A percentile compares a stretch with the other conserved stretches of the same genome.
phyloP scores from a whole-genome alignment of 164 flowering plant genomes.

The Akebia trifoliata region DNA sequence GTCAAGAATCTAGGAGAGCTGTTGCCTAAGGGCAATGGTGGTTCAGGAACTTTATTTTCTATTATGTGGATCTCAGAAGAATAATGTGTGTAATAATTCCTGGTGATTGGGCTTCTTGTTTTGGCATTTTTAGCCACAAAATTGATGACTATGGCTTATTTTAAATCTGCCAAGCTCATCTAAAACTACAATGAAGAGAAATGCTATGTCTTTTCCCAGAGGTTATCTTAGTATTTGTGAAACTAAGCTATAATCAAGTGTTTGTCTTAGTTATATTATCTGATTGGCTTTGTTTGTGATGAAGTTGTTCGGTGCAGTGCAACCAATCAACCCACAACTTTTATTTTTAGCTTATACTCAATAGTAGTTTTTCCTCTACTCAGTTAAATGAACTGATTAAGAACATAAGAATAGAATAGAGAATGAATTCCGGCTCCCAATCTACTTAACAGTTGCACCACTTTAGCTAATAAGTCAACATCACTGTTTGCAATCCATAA shows the following conservation, averaged over 20 bases:
- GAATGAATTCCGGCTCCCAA: no score
- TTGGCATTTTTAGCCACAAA: slow-evolving; percentile 17
- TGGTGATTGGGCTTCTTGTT: slow-evolving; percentile 14
- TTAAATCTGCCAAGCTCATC: slow-evolving; percentile 3
- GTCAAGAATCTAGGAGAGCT: slow-evolving; percentile 55
- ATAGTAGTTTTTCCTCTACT: no score
- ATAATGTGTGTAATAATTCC: slow-evolving; percentile 21
- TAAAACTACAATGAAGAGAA: neutral
- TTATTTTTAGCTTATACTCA: no score
- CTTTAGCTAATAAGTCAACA: no score
- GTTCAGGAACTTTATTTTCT: neutral
- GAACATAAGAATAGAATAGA: no score
- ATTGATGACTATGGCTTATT: slow-evolving; percentile 4
- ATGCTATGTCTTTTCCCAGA: neutral
- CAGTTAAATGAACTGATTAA: no score
- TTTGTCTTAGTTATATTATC: neutral
- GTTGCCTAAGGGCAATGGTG: neutral
- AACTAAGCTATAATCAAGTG: neutral
- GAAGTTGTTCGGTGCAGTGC: neutral
- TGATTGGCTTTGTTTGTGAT: neutral
- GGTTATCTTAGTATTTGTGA: neutral
- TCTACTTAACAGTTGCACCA: no score
- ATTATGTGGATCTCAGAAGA: slow-evolving; percentile 2
- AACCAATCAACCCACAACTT: no score
- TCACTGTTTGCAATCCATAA: no score